Base-by-base conservation (phyloP, 495 filamentous ascomycete genomes). In the Hypoxylon cercidicola region DNA sequence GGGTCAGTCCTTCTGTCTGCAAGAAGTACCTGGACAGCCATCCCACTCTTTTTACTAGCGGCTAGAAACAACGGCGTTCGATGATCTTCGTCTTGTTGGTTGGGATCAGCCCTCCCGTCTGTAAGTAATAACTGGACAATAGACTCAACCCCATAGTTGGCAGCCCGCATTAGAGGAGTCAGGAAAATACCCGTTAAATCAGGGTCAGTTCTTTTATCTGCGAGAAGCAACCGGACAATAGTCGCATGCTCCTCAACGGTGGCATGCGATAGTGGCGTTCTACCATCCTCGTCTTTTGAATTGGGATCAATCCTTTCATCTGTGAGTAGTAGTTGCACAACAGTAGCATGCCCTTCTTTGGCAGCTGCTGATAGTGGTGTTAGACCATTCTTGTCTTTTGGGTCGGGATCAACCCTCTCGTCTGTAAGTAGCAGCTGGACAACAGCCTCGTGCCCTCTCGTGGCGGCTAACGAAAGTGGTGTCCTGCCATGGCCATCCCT, bases 61-160 rank as follows among this genome's bases (percentile, higher is more conserved):
- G 68, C 23, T 25, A 2, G 35, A 12, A 13, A 5, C 10, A 39
- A 13, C 35, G 35, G 35, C 35, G 35, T 39, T 13, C 35, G 12
- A 13, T 13, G 9, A 32, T 32, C 30, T 10, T 18, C 16, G 15
- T n/a, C 15, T 11, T 11, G 0, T 18, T 16, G 20, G 1, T 43
- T 16, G 30, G n/a, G 21, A 12, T 34, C 18, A 3, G 44, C 15
- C 6, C 23, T 5, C 9, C 19, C 16, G 1, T 25, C 41, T 21
- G 23, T 16, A 3, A 68, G 37, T 25, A 64, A 12, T n/a, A 54
- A 43, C 15, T 45, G 41, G 0, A 61, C 61, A 3, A 69, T 21
- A 18, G 16, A 28, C 13, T 59, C 55, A 10, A 4, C 4, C 30
- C 30, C 30, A 10, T 32, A 32, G 10, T 10, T 5, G 10, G 30